Base-by-base conservation (phyloP, 2,329 filamentous ascomycete species). In the Cladosporium sp. region DNA sequence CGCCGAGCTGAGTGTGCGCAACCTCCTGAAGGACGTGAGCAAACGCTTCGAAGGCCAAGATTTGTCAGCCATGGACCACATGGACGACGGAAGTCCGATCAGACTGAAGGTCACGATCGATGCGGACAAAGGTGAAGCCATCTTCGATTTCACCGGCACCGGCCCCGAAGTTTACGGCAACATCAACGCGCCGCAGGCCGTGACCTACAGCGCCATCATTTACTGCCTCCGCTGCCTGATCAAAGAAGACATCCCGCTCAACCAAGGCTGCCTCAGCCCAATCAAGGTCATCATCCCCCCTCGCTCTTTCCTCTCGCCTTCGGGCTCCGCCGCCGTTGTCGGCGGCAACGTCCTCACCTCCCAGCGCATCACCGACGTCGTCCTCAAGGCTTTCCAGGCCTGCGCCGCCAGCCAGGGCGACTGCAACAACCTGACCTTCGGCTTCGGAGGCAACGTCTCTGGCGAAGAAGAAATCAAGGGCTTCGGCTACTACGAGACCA, bases 401-500 rank as follows among this genome's bases (percentile, higher is more conserved):
- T 89, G 86, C 60, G 87, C 87, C 4, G 89, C 88, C 34, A 82
- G 77, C 16, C 88, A 93, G 64, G 89, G 89, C 45, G 86, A 87
- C 69, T 87, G 84, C 68, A 93, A 93, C 70, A 92, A 92, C 67
- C 77, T 93, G 5, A 92, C 88, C 0, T 93, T 93, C 63, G 88
- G 87, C 56, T 89, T 88, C 61, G 86, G 87, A 50, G 87, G 87
- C 41, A 84, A 86, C 55, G 68, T 78, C 28, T 71, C 76, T 0
- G 75, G 77, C 3, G 73, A 79, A 45, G 76, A 80, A 51, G 76
- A 78, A n/a, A 75, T 82, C n/a, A 82, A 82, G 34, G 88, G 88
- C 0, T 93, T 93, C 64, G 88, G 88, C 9, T 93, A 92, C 74
- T 92, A 92, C 67, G 88, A 93, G 69, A 92, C 87, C 5, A 90